These are phyloP conservation scores for Beauveria caledonica DNA, from an alignment of 2,329 filamentous ascomycete genomes.

Conservation along the genomic window DNA sequence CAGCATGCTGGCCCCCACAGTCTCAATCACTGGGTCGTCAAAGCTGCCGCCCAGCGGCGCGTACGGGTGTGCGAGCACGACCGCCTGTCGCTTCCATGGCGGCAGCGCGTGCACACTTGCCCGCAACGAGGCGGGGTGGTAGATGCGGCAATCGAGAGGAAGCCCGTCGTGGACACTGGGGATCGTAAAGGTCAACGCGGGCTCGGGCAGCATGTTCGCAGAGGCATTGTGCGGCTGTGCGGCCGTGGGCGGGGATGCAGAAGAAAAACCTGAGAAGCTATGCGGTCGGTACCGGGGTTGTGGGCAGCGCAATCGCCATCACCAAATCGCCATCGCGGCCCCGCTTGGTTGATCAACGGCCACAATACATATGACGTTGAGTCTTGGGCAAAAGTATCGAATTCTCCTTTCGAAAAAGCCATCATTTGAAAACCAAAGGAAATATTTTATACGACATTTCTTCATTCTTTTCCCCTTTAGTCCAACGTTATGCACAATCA, in stretches of 20 bases:
- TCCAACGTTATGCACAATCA: too few species aligned
- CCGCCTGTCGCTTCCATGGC: conserved; percentile 41
- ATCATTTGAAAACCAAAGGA: not conserved
- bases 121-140: conserved; percentile 50
- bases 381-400: not conserved
- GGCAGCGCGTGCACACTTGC: conserved; percentile 23
- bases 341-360: not conserved
- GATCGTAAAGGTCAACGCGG: conserved; percentile 61
- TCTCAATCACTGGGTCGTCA: conserved; percentile 72
- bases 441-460: too few species aligned
- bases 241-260: not conserved
- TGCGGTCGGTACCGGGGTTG: not conserved
- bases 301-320: not conserved
- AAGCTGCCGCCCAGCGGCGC: conserved; percentile 77
- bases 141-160: conserved; percentile 72
- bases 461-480: too few species aligned
- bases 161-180: conserved; percentile 76
- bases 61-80: conserved; percentile 82
- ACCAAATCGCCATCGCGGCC: not conserved
- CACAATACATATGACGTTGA: not conserved
- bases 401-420: not conserved
- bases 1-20: conserved; percentile 57
- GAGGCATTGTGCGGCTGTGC: conserved; percentile 11
- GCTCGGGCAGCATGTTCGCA: conserved; percentile 44
- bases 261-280: not conserved